Percentiles rank a stretch among this genome's conserved stretches.
phyloP scores from a whole-genome alignment of 2,329 filamentous ascomycete species.

The Botrytis galanthina region DNA sequence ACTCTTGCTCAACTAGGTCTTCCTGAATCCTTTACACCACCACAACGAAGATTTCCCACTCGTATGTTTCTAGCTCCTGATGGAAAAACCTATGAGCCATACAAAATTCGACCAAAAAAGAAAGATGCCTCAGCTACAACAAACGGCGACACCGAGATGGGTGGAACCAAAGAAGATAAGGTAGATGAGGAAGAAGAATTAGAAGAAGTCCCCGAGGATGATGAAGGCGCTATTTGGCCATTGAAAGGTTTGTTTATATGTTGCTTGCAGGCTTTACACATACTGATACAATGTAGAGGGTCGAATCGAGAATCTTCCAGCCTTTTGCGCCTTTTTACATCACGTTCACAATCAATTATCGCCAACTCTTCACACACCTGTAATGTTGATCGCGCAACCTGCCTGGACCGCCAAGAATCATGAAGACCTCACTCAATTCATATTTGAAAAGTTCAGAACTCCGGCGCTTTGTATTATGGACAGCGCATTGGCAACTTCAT shows the following conservation, averaged over 20 bases:
- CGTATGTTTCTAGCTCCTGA: conserved; percentile 87
- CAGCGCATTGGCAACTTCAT: conserved; percentile 81
- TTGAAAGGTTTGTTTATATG: conserved; percentile 52
- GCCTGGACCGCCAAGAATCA: conserved; percentile 86
- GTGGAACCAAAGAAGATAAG: conserved; percentile 36
- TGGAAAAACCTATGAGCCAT: conserved; percentile 75
- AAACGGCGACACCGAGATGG: conserved; percentile 39
- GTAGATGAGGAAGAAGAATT: conserved; percentile 56
- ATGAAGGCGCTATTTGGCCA: conserved; percentile 87
- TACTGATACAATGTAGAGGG: conserved; percentile 53
- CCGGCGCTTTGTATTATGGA: conserved; percentile 90
- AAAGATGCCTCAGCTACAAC: conserved; percentile 41
- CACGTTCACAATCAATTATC: conserved; percentile 89
- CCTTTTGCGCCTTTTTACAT: conserved; percentile 89
- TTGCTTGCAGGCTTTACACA: conserved; percentile 13
- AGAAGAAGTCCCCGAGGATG: conserved; percentile 60
- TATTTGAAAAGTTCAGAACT: conserved; percentile 96
- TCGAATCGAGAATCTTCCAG: conserved; percentile 83
- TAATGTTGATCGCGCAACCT: conserved; percentile 85
- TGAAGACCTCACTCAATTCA: conserved; percentile 85
- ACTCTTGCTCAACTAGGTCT: conserved; percentile 39
- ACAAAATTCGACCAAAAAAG: conserved; percentile 68
- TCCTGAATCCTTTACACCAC: conserved; percentile 65
- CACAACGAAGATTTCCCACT: conserved; percentile 81
- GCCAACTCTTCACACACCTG: conserved; percentile 89